These are phyloP conservation scores for Zoysia pacifica DNA, from an alignment of 176 grass and related monocot species.

Conservation along the genomic window DNA sequence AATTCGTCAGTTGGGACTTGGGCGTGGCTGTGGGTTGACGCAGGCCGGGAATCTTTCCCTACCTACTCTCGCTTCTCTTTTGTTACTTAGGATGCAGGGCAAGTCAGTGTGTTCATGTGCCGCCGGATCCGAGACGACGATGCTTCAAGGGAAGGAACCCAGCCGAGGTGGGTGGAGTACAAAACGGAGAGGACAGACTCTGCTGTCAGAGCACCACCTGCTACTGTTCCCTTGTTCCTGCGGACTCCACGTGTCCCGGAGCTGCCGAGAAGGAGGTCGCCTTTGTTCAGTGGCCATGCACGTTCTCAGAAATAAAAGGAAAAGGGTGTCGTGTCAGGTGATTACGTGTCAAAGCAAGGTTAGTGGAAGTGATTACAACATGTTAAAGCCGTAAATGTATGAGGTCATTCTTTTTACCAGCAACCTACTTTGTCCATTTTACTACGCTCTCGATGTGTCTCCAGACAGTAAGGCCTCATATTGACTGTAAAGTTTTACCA, in stretches of 20 bases:
- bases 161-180: rapidly evolving
- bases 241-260: background rate
- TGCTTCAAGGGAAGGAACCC: constrained; percentile 18
- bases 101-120: background rate
- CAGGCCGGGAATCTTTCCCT: background rate
- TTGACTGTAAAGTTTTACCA: constrained; percentile 38
- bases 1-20: background rate
- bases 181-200: background rate
- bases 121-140: background rate
- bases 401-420: constrained; percentile 65
- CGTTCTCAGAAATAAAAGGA: background rate
- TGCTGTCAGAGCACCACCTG: background rate
- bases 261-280: constrained; percentile 14
- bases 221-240: background rate
- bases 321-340: background rate
- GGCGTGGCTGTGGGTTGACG: too few relatives aligned
- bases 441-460: constrained; percentile 57
- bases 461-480: constrained; percentile 52
- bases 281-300: background rate
- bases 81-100: background rate
- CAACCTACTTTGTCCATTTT: constrained; percentile 76
- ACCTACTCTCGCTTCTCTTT: background rate
- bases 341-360: background rate
- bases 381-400: constrained; percentile 40
- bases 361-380: background rate